Conservation (phyloP, 345 rosid species). For the Melaleuca alternifolia region DNA sequence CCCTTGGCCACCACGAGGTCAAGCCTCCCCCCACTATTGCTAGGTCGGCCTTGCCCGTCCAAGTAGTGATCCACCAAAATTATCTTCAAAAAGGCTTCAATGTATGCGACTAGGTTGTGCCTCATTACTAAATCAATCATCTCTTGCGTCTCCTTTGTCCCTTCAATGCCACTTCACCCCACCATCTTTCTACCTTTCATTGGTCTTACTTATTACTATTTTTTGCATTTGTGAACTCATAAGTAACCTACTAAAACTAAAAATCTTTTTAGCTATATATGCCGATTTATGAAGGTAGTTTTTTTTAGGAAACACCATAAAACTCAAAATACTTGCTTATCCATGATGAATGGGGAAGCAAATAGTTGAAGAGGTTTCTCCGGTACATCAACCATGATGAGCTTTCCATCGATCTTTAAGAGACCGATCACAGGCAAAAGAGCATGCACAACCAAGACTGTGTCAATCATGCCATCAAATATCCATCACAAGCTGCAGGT, state of each 20-base stretch:
- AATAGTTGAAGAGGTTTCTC: conserved; percentile 31
- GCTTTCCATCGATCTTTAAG: conserved; percentile 34
- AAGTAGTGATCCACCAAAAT: background rate
- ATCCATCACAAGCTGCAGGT: background rate
- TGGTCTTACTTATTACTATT: background rate
- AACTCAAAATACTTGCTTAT: conserved; percentile 4
- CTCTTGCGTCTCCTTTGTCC: conserved; percentile 24
- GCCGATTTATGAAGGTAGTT: background rate
- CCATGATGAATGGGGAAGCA: background rate
- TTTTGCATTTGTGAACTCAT: background rate
- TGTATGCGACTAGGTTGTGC: conserved; percentile 2
- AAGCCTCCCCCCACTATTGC: no score
- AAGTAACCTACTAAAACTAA: background rate
- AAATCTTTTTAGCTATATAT: background rate
- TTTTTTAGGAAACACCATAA: background rate
- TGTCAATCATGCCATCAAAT: conserved; percentile 52
- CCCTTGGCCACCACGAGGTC: no score
- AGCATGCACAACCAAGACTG: conserved; percentile 37
- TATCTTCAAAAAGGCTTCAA: background rate
- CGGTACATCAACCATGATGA: conserved; percentile 39
- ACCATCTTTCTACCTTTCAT: conserved; percentile 11
- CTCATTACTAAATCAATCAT: conserved; percentile 4
- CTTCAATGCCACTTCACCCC: conserved; percentile 5
- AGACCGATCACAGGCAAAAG: conserved; percentile 34
- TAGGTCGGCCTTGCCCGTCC: no score